Evolutionary conservation across 257 asterid genomes (phyloP).

Genomic region (Solanum neorickii): DNA sequence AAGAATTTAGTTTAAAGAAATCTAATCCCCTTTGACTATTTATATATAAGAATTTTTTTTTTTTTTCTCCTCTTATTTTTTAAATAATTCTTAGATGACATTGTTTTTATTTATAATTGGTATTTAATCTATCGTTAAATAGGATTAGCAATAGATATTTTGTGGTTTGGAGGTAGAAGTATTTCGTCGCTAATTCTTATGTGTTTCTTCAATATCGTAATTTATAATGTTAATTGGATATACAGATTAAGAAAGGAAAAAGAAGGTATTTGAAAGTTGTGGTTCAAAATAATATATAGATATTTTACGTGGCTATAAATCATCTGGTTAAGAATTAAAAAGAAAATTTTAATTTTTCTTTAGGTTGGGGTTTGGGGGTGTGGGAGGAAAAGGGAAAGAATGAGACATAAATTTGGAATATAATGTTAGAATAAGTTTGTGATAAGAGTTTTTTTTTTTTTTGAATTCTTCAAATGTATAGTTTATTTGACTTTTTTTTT

Average conservation of each 20-base stretch:
- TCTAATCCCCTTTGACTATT: not conserved
- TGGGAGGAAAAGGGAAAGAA: not conserved
- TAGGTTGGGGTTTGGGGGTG: fast-evolving
- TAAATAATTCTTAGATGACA: not conserved
- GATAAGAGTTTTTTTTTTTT: not conserved
- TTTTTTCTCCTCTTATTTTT: not conserved
- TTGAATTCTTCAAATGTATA: not conserved
- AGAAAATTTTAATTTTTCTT: not conserved
- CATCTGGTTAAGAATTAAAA: fast-evolving
- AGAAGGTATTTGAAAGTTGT: not conserved
- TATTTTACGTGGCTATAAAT: not conserved
- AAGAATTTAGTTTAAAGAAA: not conserved
- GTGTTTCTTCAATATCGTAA: fast-evolving
- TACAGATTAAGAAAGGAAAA: not conserved
- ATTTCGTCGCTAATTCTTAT: not conserved
- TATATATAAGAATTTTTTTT: not conserved
- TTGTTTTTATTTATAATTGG: not conserved
- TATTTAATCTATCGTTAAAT: not conserved
- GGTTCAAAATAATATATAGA: not conserved
- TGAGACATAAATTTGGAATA: not conserved
- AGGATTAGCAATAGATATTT: not conserved
- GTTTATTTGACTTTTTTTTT: not conserved
- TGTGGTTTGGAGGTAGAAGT: not conserved
- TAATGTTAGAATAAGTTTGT: not conserved
- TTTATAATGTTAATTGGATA: not conserved